These are phyloP conservation scores for Magnusiomyces fungicola DNA, from an alignment of 1,139 yeast species.

Conservation along the genomic window DNA sequence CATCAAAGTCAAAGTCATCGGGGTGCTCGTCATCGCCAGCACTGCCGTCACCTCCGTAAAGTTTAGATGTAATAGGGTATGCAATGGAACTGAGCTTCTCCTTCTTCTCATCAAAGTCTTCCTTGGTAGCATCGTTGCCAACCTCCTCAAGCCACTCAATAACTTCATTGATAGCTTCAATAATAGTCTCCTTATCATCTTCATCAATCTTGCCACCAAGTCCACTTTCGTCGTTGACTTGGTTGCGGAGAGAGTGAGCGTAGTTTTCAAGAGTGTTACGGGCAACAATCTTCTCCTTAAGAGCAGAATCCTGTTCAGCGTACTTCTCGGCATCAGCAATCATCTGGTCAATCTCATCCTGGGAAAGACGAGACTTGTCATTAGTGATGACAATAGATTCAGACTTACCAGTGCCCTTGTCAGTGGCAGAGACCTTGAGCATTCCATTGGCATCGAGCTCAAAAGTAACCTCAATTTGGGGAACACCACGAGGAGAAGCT, in stretches of 20 bases:
- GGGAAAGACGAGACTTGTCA: slow-evolving; percentile 92
- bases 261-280: slow-evolving; percentile 86
- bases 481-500: slow-evolving; percentile 97
- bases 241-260: slow-evolving; percentile 78
- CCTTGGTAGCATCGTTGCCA: slow-evolving; percentile 78
- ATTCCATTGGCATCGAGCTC: slow-evolving; percentile 95
- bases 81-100: slow-evolving; percentile 79
- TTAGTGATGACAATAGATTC: slow-evolving; percentile 92
- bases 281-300: slow-evolving; percentile 71
- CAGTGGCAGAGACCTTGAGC: slow-evolving; percentile 86
- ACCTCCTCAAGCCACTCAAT: slow-evolving; percentile 86
- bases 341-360: slow-evolving; percentile 90
- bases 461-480: slow-evolving; percentile 93
- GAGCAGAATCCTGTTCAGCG: slow-evolving; percentile 79
- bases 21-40: slow-evolving; percentile 47
- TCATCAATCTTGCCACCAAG: slow-evolving; percentile 75
- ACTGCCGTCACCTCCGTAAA: slow-evolving; percentile 57
- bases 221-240: slow-evolving; percentile 59
- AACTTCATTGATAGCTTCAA: slow-evolving; percentile 83
- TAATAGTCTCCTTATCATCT: slow-evolving; percentile 85
- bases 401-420: slow-evolving; percentile 95
- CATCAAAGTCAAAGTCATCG: slow-evolving; percentile 47
- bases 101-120: slow-evolving; percentile 90
- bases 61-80: slow-evolving; percentile 86
- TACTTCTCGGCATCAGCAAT: slow-evolving; percentile 89